Evolutionary conservation across 1,284 basidiomycete genomes (phyloP), one percentile per base, ranked within the genome.

Genomic region (Ceratobasidium sp.): DNA sequence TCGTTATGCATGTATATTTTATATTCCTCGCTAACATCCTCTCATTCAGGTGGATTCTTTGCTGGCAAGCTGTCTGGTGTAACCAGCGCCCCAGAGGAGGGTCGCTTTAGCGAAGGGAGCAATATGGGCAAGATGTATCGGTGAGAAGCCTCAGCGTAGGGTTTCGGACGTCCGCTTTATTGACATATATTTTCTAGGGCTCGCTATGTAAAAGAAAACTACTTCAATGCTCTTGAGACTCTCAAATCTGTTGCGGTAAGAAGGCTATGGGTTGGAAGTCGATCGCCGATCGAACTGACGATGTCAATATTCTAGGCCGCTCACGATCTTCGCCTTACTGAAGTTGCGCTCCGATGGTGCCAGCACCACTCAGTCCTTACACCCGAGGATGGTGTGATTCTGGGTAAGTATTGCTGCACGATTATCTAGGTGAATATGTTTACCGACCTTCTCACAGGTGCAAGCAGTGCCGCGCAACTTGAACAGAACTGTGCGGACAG

Each of bases 341-440:
- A 85, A 76, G 81, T 84, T 16, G 84, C 84, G 1, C 78, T 85
- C 43, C 78, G 84, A 2, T 85, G 85, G 85, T 79, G 81, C 66
- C 81, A 82, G 76, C 84, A 85, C 75, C 84, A 85, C 76, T 86
- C 85, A 11, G 78, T 78, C 8, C 78, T 87, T 52, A 81, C 78
- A n/a, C 79, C 83, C 0, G 78, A 78, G 14, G 80, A 85, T 70
- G 84, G 84, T 2, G 80, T 85, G 66, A 81, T 83, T 72, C 74
- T 84, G 1, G 83, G 64, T 57, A 38, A 57, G 64, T 5, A 16
- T 46, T 26, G 23, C 21, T 14, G 49, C 16, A 38, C 21, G 18
- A 16, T 13, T 9, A 8, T 14, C 18, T 21, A n/a, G 23, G 23
- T 16, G 6, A 28, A 41, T 13, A 5, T 18, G 18, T 21, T 16